These are phyloP conservation scores for Biancaea sappan DNA, from an alignment of 306 rosid genomes.

Conservation along the genomic window DNA sequence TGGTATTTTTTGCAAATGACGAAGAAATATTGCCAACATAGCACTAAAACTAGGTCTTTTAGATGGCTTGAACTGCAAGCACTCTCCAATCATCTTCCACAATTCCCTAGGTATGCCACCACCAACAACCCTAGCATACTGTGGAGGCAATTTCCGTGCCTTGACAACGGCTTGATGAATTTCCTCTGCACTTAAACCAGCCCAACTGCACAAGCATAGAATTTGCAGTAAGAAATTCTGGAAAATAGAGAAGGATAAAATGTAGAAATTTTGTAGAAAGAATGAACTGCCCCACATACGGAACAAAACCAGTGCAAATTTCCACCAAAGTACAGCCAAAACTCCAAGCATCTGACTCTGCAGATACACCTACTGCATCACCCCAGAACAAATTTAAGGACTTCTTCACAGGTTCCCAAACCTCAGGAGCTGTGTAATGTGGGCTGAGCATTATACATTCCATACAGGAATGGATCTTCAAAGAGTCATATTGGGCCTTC, in stretches of 20 bases:
- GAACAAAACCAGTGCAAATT: constrained; percentile 99
- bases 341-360: constrained; percentile 99
- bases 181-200: constrained; percentile 90
- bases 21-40: constrained; percentile 88
- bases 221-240: constrained; percentile 33
- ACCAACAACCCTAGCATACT: constrained; percentile 95
- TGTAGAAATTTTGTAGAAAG: constrained; percentile 35
- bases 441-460: constrained; percentile 98
- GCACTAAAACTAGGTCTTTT: constrained; percentile 88
- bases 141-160: constrained; percentile 90
- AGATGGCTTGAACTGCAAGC: constrained; percentile 91
- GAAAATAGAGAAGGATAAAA: constrained; percentile 25
- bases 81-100: constrained; percentile 99
- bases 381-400: constrained; percentile 87
- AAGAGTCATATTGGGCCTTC: constrained; percentile 78
- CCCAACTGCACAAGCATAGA: constrained; percentile 80
- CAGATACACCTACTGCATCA: constrained; percentile 84
- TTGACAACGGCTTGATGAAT: constrained; percentile 80
- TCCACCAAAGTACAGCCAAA: constrained; percentile 99
- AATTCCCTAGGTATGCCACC: constrained; percentile 97
- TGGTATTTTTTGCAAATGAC: constrained; percentile 91
- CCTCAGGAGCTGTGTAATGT: constrained; percentile 96
- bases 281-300: constrained; percentile 71
- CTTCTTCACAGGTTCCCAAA: constrained; percentile 96
- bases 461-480: constrained; percentile 89